These are phyloP conservation scores for Chrysoporthe austroafricana DNA, from an alignment of 2,329 filamentous ascomycete species.

Conservation along the genomic window DNA sequence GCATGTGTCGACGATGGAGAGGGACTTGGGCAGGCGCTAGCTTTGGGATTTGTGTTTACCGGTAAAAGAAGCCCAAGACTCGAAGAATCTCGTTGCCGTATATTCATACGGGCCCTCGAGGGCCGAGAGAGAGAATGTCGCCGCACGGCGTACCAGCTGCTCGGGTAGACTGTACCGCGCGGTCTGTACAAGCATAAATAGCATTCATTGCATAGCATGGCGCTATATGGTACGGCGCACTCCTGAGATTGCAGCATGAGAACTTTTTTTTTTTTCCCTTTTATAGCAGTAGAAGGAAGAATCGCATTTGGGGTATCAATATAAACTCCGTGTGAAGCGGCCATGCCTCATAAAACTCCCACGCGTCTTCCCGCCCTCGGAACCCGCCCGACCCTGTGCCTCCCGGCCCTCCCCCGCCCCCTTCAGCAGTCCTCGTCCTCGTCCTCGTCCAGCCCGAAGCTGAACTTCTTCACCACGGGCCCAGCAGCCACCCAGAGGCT, in stretches of 20 bases:
- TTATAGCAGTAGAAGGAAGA: neutral
- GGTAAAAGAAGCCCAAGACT: no score
- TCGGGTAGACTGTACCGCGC: neutral
- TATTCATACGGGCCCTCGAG: neutral
- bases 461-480: constrained; percentile 46
- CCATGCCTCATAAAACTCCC: neutral
- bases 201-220: neutral
- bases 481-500: constrained; percentile 53
- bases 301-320: constrained; percentile 16
- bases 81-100: neutral
- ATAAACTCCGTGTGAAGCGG: neutral
- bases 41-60: no score
- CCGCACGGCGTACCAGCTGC: neutral
- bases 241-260: neutral
- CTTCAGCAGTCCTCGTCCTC: constrained; percentile 34
- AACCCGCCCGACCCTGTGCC: neutral
- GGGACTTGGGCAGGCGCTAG: no score
- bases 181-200: neutral
- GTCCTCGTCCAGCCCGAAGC: constrained; percentile 41
- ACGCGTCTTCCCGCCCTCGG: no score
- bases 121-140: neutral
- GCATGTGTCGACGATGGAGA: no score
- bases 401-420: no score
- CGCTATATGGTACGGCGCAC: neutral
- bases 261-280: neutral